phyloP scores from a whole-genome alignment of 495 filamentous ascomycete genomes.

The Pseudomonodictys pantanalensis region DNA sequence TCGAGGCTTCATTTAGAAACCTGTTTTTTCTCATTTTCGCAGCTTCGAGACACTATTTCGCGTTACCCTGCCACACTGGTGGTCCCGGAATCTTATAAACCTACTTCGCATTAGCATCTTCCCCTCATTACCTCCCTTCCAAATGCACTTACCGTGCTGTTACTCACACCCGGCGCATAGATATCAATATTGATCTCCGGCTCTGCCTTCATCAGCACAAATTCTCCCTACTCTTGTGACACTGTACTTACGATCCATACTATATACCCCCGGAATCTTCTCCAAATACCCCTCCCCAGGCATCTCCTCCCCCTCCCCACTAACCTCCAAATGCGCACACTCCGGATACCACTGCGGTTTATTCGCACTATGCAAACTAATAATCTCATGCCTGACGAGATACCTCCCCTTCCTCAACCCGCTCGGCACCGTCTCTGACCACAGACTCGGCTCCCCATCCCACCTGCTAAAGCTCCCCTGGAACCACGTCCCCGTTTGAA shows the following conservation, averaged over 20 bases:
- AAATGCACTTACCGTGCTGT: conserved; percentile 20
- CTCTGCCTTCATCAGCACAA: conserved; percentile 15
- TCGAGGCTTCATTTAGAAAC: not conserved
- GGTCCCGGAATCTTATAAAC: conserved; percentile 27
- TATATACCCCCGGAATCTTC: conserved; percentile 27
- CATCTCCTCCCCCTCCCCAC: conserved; percentile 9
- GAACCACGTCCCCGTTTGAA: not conserved
- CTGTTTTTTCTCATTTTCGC: not conserved
- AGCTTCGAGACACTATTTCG: not conserved
- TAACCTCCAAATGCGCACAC: conserved; percentile 25
- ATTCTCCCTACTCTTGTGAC: not conserved
- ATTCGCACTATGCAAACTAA: conserved; percentile 32
- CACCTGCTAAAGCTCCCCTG: conserved; percentile 2
- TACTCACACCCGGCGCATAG: conserved; percentile 15
- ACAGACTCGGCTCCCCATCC: conserved; percentile 23
- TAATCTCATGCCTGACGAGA: conserved; percentile 46
- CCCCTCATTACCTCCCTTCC: not conserved
- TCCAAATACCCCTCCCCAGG: conserved; percentile 23
- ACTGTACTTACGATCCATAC: conserved; percentile 26
- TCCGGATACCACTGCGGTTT: conserved; percentile 26
- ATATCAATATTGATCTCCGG: conserved; percentile 30
- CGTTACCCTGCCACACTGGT: conserved; percentile 12
- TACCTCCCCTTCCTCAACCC: conserved; percentile 44
- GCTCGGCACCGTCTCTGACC: conserved; percentile 35
- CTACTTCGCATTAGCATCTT: conserved; percentile 5